Base-by-base conservation (phyloP, 2,329 filamentous ascomycete species). In the Paracoccidioides lutzii region DNA sequence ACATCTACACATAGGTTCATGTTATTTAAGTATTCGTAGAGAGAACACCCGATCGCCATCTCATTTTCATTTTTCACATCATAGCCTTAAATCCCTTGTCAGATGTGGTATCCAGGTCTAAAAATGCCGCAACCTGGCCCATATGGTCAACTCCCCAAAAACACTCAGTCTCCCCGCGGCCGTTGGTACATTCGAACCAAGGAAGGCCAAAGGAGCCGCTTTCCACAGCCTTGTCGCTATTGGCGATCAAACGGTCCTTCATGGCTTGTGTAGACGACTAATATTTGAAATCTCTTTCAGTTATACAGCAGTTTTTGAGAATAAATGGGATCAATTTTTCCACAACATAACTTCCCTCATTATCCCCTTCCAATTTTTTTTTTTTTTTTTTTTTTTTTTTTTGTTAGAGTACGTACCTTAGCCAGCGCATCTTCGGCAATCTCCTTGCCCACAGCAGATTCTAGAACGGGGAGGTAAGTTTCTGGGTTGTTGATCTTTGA, bases 141-240 rank as follows among this genome's bases (percentile, higher is more conserved):
- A 84, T 60, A 66, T 82, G 79, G 69, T 83, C 81, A 12, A 83
- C 75, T 0, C 81, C 81, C 77, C 79, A 84, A 61, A 78, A 83
- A 0, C 67, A 67, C 59, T 82, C 78, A 41, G 65, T 79, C 62
- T 77, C 67, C 0, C 80, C 80, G 52, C 77, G 68, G 5, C 65
- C 53, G 65, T 82, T 80, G 51, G 75, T 79, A 54, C 78, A 81
- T 66, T 71, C 68, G 62, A 81, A 79, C 76, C 78, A 84, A 2
- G 81, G 81, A 54, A 83, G 62, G 1, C 81, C 81, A 70, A 84
- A 84, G 0, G 78, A 78, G 1, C 79, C 81, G 30, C 76, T 71
- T 30, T 69, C 66, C 30, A 82, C 70, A 0, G 79, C 77, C 52
- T 65, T 59, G 12, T 80, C 72, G 1, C 78, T 81, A 57, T 80